Evolutionary conservation across 345 rosid genomes (phyloP).

Genomic region (Abelmoschus esculentus): DNA sequence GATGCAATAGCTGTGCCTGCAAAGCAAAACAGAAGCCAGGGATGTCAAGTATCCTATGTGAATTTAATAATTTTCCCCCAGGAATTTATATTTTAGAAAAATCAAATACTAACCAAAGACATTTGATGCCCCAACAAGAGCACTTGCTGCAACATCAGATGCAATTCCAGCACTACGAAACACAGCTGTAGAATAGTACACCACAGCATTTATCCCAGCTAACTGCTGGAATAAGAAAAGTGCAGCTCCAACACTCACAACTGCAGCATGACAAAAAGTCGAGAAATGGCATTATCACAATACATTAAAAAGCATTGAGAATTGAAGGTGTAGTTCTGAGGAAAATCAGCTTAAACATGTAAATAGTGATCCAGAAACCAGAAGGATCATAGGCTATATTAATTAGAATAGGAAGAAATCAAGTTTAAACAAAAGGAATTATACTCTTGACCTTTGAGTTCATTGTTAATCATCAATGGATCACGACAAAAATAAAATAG

Average conservation of each 20-base stretch:
- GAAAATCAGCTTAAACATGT: no score
- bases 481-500: background rate
- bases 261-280: conserved; percentile 37
- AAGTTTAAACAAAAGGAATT: background rate
- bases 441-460: background rate
- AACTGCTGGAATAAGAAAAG: conserved; percentile 96
- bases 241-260: conserved; percentile 95
- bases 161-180: conserved; percentile 84
- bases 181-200: conserved; percentile 93
- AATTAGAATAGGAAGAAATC: background rate
- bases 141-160: conserved; percentile 99
- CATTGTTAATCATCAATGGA: background rate
- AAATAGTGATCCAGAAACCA: background rate
- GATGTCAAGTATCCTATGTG: background rate
- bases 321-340: background rate
- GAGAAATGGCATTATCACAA: background rate
- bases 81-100: background rate
- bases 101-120: conserved; percentile 60
- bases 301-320: background rate
- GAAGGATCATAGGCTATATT: background rate
- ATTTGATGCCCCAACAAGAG: conserved; percentile 95
- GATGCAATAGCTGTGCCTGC: conserved; percentile 94
- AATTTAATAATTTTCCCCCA: background rate
- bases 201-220: conserved; percentile 98
- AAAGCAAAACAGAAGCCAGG: conserved; percentile 11